Conservation (phyloP, 371 early-diverging fungal species). For the Aphelidium insulamus region DNA sequence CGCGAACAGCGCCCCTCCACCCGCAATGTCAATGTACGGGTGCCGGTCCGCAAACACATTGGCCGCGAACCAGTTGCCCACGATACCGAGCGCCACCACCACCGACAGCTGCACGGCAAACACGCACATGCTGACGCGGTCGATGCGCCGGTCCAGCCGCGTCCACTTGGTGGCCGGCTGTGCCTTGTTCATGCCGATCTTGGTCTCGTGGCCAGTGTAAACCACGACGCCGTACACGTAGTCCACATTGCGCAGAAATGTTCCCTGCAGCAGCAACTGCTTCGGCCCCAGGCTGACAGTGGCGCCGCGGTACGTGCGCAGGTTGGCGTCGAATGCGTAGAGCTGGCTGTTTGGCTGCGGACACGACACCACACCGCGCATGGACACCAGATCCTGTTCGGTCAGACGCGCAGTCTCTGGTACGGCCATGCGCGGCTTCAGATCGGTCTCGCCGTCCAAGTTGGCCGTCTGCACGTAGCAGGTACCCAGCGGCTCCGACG, state of each 20-base stretch:
- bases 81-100: slow-evolving; percentile 17
- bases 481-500: slow-evolving; percentile 26
- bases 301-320: background rate
- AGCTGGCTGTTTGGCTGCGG: slow-evolving; percentile 7
- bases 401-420: too few relatives aligned
- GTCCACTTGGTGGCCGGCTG: slow-evolving; percentile 34
- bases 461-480: slow-evolving; percentile 60
- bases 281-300: slow-evolving; percentile 1
- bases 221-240: slow-evolving; percentile 47
- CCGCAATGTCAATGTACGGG: too few relatives aligned
- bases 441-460: slow-evolving; percentile 62
- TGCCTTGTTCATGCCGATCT: slow-evolving; percentile 36
- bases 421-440: slow-evolving; percentile 39
- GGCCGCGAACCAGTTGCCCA: slow-evolving; percentile 1
- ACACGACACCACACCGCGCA: background rate
- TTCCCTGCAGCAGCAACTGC: slow-evolving; percentile 38
- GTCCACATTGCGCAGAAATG: slow-evolving; percentile 51
- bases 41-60: too few relatives aligned
- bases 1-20: too few relatives aligned
- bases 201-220: slow-evolving; percentile 64
- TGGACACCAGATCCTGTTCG: background rate
- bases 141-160: slow-evolving; percentile 31
- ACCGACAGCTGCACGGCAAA: slow-evolving; percentile 27
- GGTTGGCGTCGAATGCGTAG: slow-evolving; percentile 2
- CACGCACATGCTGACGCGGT: slow-evolving; percentile 36